Evolutionary conservation across 108 stramenopile genomes (phyloP).

Genomic region (Mayamaea pseudoterrestris): DNA sequence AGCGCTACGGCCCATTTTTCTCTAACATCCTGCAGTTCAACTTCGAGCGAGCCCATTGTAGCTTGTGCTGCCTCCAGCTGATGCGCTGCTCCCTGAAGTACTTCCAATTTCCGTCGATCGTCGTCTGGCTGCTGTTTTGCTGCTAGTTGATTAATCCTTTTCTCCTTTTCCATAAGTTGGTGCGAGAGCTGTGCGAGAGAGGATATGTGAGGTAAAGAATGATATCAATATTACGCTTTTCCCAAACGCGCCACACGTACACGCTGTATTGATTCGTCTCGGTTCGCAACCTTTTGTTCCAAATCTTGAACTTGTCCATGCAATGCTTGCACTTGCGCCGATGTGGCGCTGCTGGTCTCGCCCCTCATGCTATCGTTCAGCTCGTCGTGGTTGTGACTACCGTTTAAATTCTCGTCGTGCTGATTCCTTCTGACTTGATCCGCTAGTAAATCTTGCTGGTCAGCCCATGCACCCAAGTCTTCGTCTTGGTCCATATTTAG

Average conservation of each 20-base stretch:
- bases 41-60: slow-evolving; percentile 24
- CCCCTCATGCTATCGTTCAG: background rate
- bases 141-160: slow-evolving; percentile 46
- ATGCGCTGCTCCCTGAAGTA: slow-evolving; percentile 29
- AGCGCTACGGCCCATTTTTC: slow-evolving; percentile 49
- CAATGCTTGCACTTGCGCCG: slow-evolving; percentile 6
- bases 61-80: slow-evolving; percentile 35
- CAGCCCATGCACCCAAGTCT: slow-evolving; percentile 17
- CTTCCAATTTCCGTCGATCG: slow-evolving; percentile 23
- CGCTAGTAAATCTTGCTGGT: slow-evolving; percentile 9
- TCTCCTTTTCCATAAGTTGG: slow-evolving; percentile 37
- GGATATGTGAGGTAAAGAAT: background rate
- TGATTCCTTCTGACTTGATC: slow-evolving; percentile 5
- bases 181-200: slow-evolving; percentile 25
- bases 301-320: slow-evolving; percentile 49
- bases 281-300: slow-evolving; percentile 30
- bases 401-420: background rate
- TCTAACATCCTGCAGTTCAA: slow-evolving; percentile 19
- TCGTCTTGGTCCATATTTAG: slow-evolving; percentile 35
- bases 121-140: slow-evolving; percentile 20
- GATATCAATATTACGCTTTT: background rate
- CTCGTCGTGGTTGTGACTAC: background rate
- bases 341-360: background rate
- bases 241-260: slow-evolving; percentile 42
- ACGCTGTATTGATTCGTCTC: slow-evolving; percentile 60